These are phyloP conservation scores for Lactuca saligna DNA, from an alignment of 129 eudicot species.

Conservation along the genomic window DNA sequence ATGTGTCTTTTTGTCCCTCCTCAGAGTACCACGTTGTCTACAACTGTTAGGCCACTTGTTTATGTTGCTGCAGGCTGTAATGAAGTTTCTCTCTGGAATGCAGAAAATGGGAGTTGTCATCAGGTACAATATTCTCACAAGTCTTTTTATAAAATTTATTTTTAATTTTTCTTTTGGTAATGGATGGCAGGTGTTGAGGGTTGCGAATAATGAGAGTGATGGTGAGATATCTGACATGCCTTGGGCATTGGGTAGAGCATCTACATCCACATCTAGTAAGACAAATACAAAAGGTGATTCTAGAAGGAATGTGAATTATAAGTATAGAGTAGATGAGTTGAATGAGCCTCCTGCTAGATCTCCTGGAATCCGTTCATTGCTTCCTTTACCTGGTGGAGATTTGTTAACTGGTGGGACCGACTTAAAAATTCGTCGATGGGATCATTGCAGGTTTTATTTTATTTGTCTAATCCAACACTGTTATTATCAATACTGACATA, in stretches of 20 bases:
- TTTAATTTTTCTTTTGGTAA: background rate
- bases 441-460: slow-evolving; percentile 71
- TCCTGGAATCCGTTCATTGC: slow-evolving; percentile 90
- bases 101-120: slow-evolving; percentile 95
- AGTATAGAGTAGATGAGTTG: slow-evolving; percentile 84
- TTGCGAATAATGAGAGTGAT: slow-evolving; percentile 60
- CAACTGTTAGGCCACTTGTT: slow-evolving; percentile 80
- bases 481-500: slow-evolving; percentile 13
- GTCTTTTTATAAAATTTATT: too few relatives aligned
- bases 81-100: slow-evolving; percentile 97
- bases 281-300: slow-evolving; percentile 59
- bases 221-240: slow-evolving; percentile 68
- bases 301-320: slow-evolving; percentile 57
- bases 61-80: slow-evolving; percentile 98
- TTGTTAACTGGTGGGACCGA: slow-evolving; percentile 96
- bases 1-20: slow-evolving; percentile 89
- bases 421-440: slow-evolving; percentile 96
- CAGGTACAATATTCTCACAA: slow-evolving; percentile 48
- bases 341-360: slow-evolving; percentile 76
- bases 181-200: slow-evolving; percentile 60
- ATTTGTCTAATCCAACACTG: background rate
- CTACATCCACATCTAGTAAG: slow-evolving; percentile 35
- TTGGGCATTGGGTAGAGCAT: slow-evolving; percentile 80
- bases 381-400: slow-evolving; percentile 97
- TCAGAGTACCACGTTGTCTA: slow-evolving; percentile 50